Conservation (phyloP, 179 eudicot genomes). For the Patellifolia procumbens region DNA sequence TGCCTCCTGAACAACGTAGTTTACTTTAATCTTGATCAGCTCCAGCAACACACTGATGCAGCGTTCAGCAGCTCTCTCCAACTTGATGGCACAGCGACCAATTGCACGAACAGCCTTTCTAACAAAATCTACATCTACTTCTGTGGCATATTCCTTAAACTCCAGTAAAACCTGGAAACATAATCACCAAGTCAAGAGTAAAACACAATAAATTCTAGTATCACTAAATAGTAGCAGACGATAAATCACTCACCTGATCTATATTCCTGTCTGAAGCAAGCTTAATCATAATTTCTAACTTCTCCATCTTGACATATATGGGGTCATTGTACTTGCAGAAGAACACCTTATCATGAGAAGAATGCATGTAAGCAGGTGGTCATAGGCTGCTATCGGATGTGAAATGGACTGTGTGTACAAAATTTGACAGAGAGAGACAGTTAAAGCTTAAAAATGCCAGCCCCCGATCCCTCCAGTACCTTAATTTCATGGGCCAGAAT, state of each 20-base stretch:
- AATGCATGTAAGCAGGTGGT: not conserved
- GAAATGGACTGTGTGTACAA: conserved; percentile 1
- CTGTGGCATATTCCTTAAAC: conserved; percentile 99
- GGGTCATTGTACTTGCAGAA: conserved; percentile 99
- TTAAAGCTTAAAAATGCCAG: not conserved
- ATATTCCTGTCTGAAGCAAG: conserved; percentile 98
- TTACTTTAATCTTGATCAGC: conserved; percentile 97
- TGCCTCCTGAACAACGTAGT: conserved; percentile 99
- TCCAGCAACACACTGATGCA: conserved; percentile 98
- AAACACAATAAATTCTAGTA: not conserved
- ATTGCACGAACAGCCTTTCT: conserved; percentile 99
- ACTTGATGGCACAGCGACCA: conserved; percentile 98
- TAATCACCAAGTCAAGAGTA: conserved; percentile 18
- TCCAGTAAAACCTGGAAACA: conserved; percentile 80
- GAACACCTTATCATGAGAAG: conserved; percentile 52
- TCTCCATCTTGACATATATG: conserved; percentile 98
- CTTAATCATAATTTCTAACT: conserved; percentile 95
- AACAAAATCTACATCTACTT: conserved; percentile 98
- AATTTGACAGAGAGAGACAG: conserved; percentile 5
- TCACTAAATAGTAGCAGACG: not conserved
- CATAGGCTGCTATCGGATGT: not conserved
- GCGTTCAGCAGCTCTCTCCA: conserved; percentile 99
- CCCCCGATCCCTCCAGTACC: conserved; percentile 44
- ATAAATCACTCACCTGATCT: conserved; percentile 61
- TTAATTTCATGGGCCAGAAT: conserved; percentile 98